Evolutionary conservation across 78 protist genomes (phyloP), one percentile per base, ranked within the genome.

Genomic region (Cavenderia fasciculata): DNA sequence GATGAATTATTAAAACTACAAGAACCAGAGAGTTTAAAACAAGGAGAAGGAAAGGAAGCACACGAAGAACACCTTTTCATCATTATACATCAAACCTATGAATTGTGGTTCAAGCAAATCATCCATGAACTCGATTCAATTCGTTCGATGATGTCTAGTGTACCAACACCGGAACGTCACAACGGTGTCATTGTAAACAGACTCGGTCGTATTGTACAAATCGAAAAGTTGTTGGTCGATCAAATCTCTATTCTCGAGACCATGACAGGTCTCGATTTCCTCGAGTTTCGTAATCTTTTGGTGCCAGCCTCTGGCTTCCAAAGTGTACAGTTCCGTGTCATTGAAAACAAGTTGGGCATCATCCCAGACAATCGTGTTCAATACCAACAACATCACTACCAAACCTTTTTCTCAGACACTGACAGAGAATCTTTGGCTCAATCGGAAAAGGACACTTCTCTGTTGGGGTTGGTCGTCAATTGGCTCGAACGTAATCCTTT

Each of bases 21-120:
- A 73, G 29, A 74, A 11, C 74, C 38, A 47, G 77, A 76, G 82
- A 56, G 77, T 51, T 73, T n/a, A 21, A 52, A 68, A 68, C 65
- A n/a, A 41, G n/a, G n/a, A n/a, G n/a, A n/a, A n/a, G 96, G 93
- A 33, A 34, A 40, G 10, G 78, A 87, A 29, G 94, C 73, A 31
- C 97, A 95, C 47, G 95, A 95, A 68, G 97, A 95, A 71, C 47
- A 61, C 72, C 76, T 95, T 43, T 95, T 95, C 79, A 95, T 95
- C 41, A 49, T 92, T 69, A 84, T 92, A 63, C 97, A 95, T 90
- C 97, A 95, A 73, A 76, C 89, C 10, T 90, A 90, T 90, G 97
- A 95, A 38, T 89, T 95, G 19, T 95, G 97, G 97, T 92, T 95
- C 74, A 95, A 95, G 77, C 97, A 91, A 61, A 87, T 92, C 56